These are phyloP conservation scores for Capsicum chinense DNA, from an alignment of 257 asterid species.

Conservation along the genomic window DNA sequence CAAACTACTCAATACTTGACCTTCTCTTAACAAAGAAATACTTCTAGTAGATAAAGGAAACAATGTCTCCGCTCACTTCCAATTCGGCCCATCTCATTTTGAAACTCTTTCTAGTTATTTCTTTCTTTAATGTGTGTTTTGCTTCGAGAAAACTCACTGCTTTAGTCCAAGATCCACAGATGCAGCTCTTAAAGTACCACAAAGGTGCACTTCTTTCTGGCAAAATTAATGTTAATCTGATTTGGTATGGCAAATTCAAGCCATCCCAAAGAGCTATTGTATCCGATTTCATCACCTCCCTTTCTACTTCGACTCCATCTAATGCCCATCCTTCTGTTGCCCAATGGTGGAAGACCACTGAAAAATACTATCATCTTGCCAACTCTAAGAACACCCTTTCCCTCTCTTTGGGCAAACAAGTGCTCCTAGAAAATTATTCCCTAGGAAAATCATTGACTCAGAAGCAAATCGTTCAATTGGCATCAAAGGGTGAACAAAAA, in stretches of 20 bases:
- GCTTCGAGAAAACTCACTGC: not conserved
- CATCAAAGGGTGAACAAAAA: constrained; percentile 48
- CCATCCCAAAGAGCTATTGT: constrained; percentile 35
- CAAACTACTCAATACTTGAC: too few species aligned
- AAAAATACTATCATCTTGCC: constrained; percentile 43
- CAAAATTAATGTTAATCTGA: constrained; percentile 25
- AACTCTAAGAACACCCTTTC: constrained; percentile 40
- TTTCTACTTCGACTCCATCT: constrained; percentile 36
- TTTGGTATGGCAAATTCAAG: constrained; percentile 38
- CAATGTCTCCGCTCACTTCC: not conserved
- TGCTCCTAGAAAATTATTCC: constrained; percentile 43
- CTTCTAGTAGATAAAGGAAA: not conserved
- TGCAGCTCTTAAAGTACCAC: constrained; percentile 41
- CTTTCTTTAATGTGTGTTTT: not conserved
- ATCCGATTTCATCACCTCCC: constrained; percentile 45
- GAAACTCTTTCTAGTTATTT: not conserved
- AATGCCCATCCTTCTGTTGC: constrained; percentile 44
- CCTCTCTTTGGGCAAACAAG: constrained; percentile 43
- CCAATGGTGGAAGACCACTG: constrained; percentile 53
- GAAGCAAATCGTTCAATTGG: constrained; percentile 43
- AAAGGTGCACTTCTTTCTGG: constrained; percentile 37
- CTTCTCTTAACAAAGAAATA: not conserved
- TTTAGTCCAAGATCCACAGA: constrained; percentile 26
- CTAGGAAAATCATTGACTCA: constrained; percentile 52
- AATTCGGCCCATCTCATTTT: not conserved